Evolutionary conservation across 2,329 filamentous ascomycete genomes (phyloP).

Genomic region (Claviceps cyperi): DNA sequence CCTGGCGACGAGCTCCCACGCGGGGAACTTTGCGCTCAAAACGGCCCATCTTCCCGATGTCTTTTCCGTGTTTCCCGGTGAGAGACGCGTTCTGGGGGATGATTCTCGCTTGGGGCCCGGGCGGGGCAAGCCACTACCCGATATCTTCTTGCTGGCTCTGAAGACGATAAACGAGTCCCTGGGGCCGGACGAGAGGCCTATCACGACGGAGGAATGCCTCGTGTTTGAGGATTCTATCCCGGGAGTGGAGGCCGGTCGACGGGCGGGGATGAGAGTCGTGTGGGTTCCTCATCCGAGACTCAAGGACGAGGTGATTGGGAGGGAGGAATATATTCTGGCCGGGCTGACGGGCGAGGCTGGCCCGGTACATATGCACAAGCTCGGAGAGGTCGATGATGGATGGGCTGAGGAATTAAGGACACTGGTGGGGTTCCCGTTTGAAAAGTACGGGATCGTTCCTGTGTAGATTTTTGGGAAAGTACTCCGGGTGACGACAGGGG

Average conservation of each 20-base stretch:
- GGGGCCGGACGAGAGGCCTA: conserved; percentile 43
- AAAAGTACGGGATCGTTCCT: conserved; percentile 42
- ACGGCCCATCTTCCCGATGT: conserved; percentile 45
- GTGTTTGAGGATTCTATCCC: conserved; percentile 95
- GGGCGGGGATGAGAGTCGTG: conserved; percentile 87
- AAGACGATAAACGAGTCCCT: conserved; percentile 69
- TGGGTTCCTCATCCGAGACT: conserved; percentile 82
- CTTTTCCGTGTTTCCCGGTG: conserved; percentile 49
- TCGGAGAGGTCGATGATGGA: conserved; percentile 44
- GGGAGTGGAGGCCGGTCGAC: conserved; percentile 76
- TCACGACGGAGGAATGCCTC: conserved; percentile 74
- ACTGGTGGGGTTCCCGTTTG: conserved; percentile 42
- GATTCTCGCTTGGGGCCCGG: conserved; percentile 63
- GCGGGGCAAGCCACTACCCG: conserved; percentile 84
- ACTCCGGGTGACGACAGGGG: too few species aligned
- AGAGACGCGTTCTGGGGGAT: conserved; percentile 73
- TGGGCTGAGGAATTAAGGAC: conserved; percentile 42
- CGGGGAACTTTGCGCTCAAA: conserved; percentile 63
- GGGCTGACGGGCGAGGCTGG: conserved; percentile 60
- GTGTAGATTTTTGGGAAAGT: background rate
- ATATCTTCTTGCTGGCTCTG: conserved; percentile 84
- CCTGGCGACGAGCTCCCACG: conserved; percentile 68
- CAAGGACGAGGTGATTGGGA: conserved; percentile 57
- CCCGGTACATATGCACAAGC: conserved; percentile 36
- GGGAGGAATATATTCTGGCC: conserved; percentile 70